Base-by-base conservation (phyloP, 2,329 filamentous ascomycete genomes). In the Zalaria obscura region DNA sequence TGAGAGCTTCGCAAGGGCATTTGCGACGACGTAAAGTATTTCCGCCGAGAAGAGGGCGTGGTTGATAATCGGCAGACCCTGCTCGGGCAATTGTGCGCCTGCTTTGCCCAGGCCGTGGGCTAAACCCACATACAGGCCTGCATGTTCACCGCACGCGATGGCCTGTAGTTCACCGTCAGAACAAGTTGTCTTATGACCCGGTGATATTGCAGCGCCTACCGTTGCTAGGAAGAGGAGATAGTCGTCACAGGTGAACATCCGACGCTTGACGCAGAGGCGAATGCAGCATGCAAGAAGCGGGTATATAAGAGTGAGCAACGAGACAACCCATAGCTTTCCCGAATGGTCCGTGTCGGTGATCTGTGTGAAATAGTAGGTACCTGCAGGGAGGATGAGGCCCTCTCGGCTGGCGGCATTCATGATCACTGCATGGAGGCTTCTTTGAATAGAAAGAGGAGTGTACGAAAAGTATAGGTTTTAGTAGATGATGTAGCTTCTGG, bases 261-360 rank as follows among this genome's bases (percentile, higher is more conserved):
- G 7, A 7, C 29, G 7, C 29, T n/a, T 32, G 29, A 32, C 29
- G 29, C n/a, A n/a, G 29, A 32, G 29, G 7, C 29, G 7, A n/a
- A 32, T 32, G 29, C 7, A 32, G 29, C 29, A 32, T 43, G 25
- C 35, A 4, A 51, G 45, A n/a, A 38, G 38, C n/a, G 46, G 38
- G 31, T 50, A 50, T 25, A 47, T 42, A 9, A 48, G 26, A 31
- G 44, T 42, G 26, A 50, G 45, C 26, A 50, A 45, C 5, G 43
- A 42, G 27, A 43, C 38, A 36, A 50, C 47, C 48, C 48, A 50
- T 25, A 50, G 42, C 27, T 41, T 41, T 25, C 45, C 48, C 25
- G 48, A 40, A 18, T 39, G 10, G 32, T 50, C 39, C 18, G 45
- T 35, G 5, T 36, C 36, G 5, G 48, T 50, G 36, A 50, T 41